Conservation (phyloP, 1,284 basidiomycete species). For the Sanghuangporus baumii region DNA sequence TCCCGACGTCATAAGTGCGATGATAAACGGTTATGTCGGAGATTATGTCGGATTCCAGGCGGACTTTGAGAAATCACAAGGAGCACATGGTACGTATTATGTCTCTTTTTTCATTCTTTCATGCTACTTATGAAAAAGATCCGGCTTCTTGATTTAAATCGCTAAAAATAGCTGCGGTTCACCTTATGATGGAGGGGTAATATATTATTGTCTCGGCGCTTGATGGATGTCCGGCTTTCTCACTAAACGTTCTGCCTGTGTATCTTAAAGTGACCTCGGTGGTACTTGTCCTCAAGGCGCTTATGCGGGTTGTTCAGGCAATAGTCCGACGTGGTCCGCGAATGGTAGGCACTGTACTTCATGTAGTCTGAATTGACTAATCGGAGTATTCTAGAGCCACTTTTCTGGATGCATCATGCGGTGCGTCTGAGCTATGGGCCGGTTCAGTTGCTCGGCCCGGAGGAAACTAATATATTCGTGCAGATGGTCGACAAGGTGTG, state of each 20-base stretch:
- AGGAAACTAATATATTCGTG: background rate
- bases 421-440: slow-evolving; percentile 20
- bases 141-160: background rate
- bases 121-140: background rate
- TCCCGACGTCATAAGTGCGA: slow-evolving; percentile 23
- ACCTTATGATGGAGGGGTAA: slow-evolving; percentile 28
- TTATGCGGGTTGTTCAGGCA: slow-evolving; percentile 21
- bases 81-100: slow-evolving; percentile 20
- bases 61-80: slow-evolving; percentile 28
- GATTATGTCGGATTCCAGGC: slow-evolving; percentile 32
- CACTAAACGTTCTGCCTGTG: background rate
- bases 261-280: slow-evolving; percentile 23
- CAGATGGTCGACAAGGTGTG: slow-evolving; percentile 38
- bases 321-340: slow-evolving; percentile 25
- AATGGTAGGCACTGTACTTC: slow-evolving; percentile 23
- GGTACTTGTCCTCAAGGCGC: slow-evolving; percentile 25
- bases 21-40: slow-evolving; percentile 28
- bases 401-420: slow-evolving; percentile 36
- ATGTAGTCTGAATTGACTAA: background rate
- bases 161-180: slow-evolving; percentile 17
- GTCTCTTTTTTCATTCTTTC: background rate
- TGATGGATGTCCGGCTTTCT: background rate
- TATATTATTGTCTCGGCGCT: background rate
- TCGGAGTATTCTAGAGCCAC: slow-evolving; percentile 24
- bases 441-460: background rate